Evolutionary conservation across 73 alveolate genomes (phyloP).

Genomic region (Blepharisma japonicum): DNA sequence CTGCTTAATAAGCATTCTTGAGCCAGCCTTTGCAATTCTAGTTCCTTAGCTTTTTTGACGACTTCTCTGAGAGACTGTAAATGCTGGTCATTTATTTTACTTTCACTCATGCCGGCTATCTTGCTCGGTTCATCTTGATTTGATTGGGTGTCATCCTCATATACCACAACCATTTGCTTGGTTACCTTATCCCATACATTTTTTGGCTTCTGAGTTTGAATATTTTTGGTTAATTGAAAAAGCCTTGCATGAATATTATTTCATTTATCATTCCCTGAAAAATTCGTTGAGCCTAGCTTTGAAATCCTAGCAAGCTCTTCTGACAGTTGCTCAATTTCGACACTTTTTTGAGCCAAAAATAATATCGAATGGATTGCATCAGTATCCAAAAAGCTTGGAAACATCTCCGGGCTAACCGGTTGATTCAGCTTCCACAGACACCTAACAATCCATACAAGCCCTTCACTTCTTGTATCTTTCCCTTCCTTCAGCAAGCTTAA

Average conservation of each 20-base stretch:
- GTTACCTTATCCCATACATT: neutral
- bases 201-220: neutral
- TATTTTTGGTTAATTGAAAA: neutral
- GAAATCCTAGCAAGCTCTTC: neutral
- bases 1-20: neutral
- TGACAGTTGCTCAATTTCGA: neutral
- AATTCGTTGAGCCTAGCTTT: neutral
- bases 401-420: neutral
- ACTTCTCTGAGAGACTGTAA: neutral
- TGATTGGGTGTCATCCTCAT: neutral
- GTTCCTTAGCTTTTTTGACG: neutral
- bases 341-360: neutral
- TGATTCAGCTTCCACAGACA: conserved; percentile 26
- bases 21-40: neutral
- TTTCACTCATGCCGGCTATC: neutral
- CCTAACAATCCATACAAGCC: conserved; percentile 36
- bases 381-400: conserved; percentile 37
- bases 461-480: conserved; percentile 24
- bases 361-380: neutral
- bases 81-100: neutral
- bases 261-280: neutral
- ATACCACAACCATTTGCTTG: neutral
- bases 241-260: neutral
- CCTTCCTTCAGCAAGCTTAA: conserved; percentile 24
- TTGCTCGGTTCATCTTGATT: neutral